Evolutionary conservation across 805 yeast species (phyloP).

Genomic region (Sporopachydermia lactativora): DNA sequence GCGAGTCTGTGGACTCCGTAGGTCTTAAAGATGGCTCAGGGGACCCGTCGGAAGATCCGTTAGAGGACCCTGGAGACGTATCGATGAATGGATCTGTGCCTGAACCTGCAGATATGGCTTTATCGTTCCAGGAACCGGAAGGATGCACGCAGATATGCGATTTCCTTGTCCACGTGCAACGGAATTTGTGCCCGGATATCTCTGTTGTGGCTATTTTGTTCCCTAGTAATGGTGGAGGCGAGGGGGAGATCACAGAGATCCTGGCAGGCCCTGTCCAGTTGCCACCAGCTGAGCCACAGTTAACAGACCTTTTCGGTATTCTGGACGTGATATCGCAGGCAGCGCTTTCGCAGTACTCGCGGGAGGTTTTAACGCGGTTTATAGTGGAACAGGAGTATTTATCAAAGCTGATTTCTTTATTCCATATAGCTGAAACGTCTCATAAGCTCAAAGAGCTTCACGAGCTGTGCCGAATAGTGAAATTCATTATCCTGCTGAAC

Average conservation of each 20-base stretch:
- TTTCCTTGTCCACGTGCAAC: constrained; percentile 58
- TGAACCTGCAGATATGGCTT: constrained; percentile 62
- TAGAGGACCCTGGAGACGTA: not conserved
- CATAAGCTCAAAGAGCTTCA: constrained; percentile 44
- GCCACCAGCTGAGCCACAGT: constrained; percentile 42
- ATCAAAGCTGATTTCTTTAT: constrained; percentile 32
- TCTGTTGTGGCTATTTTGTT: constrained; percentile 55
- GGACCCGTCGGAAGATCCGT: not conserved
- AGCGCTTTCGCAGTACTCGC: constrained; percentile 46
- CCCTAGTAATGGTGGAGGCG: constrained; percentile 25
- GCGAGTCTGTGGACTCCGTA: no score
- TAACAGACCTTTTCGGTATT: constrained; percentile 36
- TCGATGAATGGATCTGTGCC: no score
- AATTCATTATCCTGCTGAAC: constrained; percentile 48
- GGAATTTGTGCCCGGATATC: constrained; percentile 44
- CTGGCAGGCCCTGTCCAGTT: constrained; percentile 67
- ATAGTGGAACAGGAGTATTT: constrained; percentile 43
- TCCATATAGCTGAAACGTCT: constrained; percentile 39
- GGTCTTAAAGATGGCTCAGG: no score
- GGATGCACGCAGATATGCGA: constrained; percentile 82
- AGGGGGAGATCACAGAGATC: constrained; percentile 34
- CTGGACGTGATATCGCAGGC: constrained; percentile 45
- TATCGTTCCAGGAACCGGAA: constrained; percentile 81
- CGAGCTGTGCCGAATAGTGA: constrained; percentile 56
- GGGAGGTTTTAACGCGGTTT: constrained; percentile 42